These are phyloP conservation scores for Trichoderma sp. DNA, from an alignment of 2,329 filamentous ascomycete genomes.

Conservation along the genomic window DNA sequence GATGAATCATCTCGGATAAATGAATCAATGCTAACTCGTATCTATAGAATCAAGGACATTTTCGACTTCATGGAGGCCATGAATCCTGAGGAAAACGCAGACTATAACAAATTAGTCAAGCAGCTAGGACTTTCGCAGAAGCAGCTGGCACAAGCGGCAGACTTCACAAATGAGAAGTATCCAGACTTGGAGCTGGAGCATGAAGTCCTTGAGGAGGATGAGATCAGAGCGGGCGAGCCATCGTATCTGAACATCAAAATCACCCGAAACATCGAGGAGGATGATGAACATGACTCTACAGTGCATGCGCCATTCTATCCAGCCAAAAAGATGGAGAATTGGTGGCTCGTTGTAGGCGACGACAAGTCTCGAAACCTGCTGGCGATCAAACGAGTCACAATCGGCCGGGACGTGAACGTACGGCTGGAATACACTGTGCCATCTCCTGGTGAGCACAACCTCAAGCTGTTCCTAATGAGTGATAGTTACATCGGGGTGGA, in stretches of 20 bases:
- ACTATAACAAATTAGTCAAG: conserved; percentile 78
- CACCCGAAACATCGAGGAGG: conserved; percentile 77
- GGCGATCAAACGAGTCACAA: conserved; percentile 92
- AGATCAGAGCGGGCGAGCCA: conserved; percentile 78
- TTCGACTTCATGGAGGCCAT: conserved; percentile 99
- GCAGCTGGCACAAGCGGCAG: conserved; percentile 85
- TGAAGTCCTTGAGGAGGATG: conserved; percentile 78
- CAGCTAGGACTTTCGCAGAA: conserved; percentile 76
- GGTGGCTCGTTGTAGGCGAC: conserved; percentile 97
- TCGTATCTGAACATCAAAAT: conserved; percentile 84
- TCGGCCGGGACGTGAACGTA: conserved; percentile 76
- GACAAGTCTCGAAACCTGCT: conserved; percentile 85
- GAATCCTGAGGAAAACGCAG: conserved; percentile 89
- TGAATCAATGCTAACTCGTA: conserved; percentile 29
- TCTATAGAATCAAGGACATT: conserved; percentile 78
- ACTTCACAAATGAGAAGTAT: conserved; percentile 95
- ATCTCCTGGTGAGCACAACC: conserved; percentile 77
- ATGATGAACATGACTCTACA: conserved; percentile 72
- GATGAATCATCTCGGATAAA: not conserved
- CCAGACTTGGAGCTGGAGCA: conserved; percentile 93
- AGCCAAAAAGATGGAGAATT: conserved; percentile 90
- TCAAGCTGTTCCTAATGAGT: conserved; percentile 95
- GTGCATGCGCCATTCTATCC: conserved; percentile 98
- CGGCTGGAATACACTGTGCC: conserved; percentile 88
- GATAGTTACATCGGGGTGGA: conserved; percentile 97